Evolutionary conservation across 495 filamentous ascomycete genomes (phyloP), one percentile per base, ranked within the genome.

Genomic region (Hypomontagnella submonticulosa): DNA sequence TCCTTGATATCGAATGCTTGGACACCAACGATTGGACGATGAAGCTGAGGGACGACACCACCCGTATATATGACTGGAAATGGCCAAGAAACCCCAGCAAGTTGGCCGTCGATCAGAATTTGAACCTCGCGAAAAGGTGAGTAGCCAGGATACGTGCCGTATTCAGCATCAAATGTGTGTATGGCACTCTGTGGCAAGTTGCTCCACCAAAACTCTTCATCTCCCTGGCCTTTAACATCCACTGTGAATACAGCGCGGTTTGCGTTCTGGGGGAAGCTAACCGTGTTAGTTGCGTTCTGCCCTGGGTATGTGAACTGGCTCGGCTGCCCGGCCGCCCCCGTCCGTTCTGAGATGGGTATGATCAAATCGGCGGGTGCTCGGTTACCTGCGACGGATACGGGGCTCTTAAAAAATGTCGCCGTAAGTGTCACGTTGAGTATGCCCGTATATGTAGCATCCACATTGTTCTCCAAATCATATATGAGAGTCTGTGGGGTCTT

Each of bases 151-250:
- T 93, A 81, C 3, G 77, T 73, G 11, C 85, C 88, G n/a, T 81
- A 82, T 3, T 77, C 77, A 9, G 74, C 71, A 23, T 74, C 75
- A 71, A 95, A 96, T 3, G 88, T 86, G 18, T 83, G 54, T 1
- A 80, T 81, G 51, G 90, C 85, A 8, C 83, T 83, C 12, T 84
- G 82, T 5, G 89, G 82, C 2, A 92, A 89, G 72, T 96, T 96
- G 18, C 84, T 86, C 85, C 90, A 97, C 92, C 93, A 97, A 69
- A 97, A 97, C 66, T 97, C 93, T 71, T 97, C 93, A 1, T 80
- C 74, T 0, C 84, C 83, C 67, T 97, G 93, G 0, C 92, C 93
- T 69, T 88, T 91, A 15, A 92, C 90, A 0, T 90, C 88, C 1
- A 97, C 83, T 1, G 89, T 87, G 43, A 96, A 87, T 12, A 95